Base-by-base conservation (phyloP, 768 basidiomycete species). In the Boletellus sp. region DNA sequence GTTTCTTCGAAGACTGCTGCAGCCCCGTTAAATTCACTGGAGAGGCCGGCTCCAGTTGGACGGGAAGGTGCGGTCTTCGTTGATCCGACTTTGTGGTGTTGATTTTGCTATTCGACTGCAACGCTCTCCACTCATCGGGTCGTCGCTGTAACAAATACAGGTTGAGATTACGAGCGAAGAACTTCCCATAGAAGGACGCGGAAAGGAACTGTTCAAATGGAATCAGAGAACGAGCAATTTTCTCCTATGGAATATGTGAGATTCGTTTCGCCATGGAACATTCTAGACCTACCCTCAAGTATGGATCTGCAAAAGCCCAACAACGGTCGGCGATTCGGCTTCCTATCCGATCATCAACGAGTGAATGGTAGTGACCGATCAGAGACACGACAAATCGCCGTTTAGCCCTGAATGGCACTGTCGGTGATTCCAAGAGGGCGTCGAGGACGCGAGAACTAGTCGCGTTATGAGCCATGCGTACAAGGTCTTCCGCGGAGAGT, bases 271-370 rank as follows among this genome's bases (percentile, higher is more conserved):
- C 28, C 31, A 47, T 37, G 10, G 22, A 13, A 24, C 31, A 50
- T 19, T 32, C 15, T 40, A 24, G n/a, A 42, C 53, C 20, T 53
- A 94, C 93, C 74, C 88, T 94, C 56, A 96, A 78, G 69, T 89
- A 97, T 1, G 90, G 85, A 70, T 99, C 96, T n/a, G 89, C 85
- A 53, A 80, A 83, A 1, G 78, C 81, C 92, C 93, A 98, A 56
- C 87, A 90, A n/a, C 87, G 83, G 60, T 94, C 95, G 5, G 81
- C 90, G 1, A 98, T 84, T 41, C 92, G 78, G 59, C 90, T 91
- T 39, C 96, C 96, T 54, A 96, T 82, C 39, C 87, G 83, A 64
- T 97, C 92, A 63, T 94, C 88, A 6, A 88, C 89, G 31, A 99
- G 81, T 26, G 72, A 63, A 62, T 87, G 84, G 68, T 85, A 96